Conservation (phyloP, 1,139 yeast species). For the Candida sanyaensis region DNA sequence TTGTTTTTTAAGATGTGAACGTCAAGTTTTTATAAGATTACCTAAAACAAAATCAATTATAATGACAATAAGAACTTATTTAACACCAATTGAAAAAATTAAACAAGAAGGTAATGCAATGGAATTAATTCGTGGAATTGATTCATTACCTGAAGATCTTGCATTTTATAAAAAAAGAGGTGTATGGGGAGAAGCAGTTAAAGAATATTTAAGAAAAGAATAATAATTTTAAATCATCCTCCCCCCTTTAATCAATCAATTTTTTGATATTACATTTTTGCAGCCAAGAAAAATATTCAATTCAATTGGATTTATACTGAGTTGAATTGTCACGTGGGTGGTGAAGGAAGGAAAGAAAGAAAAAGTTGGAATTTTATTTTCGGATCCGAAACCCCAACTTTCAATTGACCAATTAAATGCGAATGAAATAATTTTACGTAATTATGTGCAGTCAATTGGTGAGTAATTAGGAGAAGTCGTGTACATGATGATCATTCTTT, state of each 20-base stretch:
- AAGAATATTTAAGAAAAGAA: conserved; percentile 34
- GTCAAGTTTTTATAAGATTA: conserved; percentile 42
- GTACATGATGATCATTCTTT: not conserved
- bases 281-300: not conserved
- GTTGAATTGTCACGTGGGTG: no score
- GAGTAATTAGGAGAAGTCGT: conserved; percentile 1
- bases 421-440: conserved; percentile 2
- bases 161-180: conserved; percentile 61
- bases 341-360: no score
- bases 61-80: conserved; percentile 44
- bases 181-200: conserved; percentile 69
- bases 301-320: not conserved
- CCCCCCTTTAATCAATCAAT: no score
- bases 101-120: conserved; percentile 37
- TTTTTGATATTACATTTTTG: no score
- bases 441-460: conserved; percentile 1
- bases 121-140: conserved; percentile 59
- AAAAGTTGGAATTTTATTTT: not conserved
- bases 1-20: conserved; percentile 41
- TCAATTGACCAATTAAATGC: not conserved
- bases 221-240: no score
- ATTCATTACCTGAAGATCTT: conserved; percentile 56
- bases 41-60: conserved; percentile 40
- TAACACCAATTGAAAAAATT: conserved; percentile 37
- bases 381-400: conserved; percentile 2